Conservation (phyloP, 1,284 basidiomycete genomes). For the Cutaneotrichosporon sp. region DNA sequence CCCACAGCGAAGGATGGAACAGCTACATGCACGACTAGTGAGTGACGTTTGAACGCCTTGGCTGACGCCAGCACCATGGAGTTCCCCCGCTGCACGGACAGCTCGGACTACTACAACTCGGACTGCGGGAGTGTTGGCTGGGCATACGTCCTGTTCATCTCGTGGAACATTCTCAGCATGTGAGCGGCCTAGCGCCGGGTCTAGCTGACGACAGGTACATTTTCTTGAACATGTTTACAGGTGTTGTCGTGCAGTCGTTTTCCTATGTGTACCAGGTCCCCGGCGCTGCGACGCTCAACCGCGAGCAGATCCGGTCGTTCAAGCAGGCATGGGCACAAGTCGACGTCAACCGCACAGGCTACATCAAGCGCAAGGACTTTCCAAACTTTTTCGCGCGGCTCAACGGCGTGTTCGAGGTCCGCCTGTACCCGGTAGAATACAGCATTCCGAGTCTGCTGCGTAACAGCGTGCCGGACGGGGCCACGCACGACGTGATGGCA, state of each 20-base stretch:
- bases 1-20: slow-evolving; percentile 57
- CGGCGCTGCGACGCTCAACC: slow-evolving; percentile 73
- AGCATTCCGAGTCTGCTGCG: slow-evolving; percentile 58
- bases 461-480: slow-evolving; percentile 23
- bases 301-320: slow-evolving; percentile 85
- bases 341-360: slow-evolving; percentile 71
- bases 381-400: slow-evolving; percentile 66
- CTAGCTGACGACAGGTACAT: slow-evolving; percentile 61
- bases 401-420: slow-evolving; percentile 67
- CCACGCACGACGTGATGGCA: slow-evolving; percentile 16
- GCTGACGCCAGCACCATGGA: slow-evolving; percentile 57
- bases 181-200: slow-evolving; percentile 46
- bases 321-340: slow-evolving; percentile 90
- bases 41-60: slow-evolving; percentile 31
- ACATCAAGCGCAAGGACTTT: slow-evolving; percentile 66
- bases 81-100: slow-evolving; percentile 73
- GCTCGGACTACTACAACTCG: slow-evolving; percentile 59
- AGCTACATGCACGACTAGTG: slow-evolving; percentile 92
- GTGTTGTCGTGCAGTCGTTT: slow-evolving; percentile 95
- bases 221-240: slow-evolving; percentile 91
- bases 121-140: slow-evolving; percentile 86
- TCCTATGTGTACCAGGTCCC: slow-evolving; percentile 87
- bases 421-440: slow-evolving; percentile 69
- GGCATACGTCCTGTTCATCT: slow-evolving; percentile 85
- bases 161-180: slow-evolving; percentile 97